These are phyloP conservation scores for Gnomoniopsis sp. DNA, from an alignment of 2,329 filamentous ascomycete genomes.

Conservation along the genomic window DNA sequence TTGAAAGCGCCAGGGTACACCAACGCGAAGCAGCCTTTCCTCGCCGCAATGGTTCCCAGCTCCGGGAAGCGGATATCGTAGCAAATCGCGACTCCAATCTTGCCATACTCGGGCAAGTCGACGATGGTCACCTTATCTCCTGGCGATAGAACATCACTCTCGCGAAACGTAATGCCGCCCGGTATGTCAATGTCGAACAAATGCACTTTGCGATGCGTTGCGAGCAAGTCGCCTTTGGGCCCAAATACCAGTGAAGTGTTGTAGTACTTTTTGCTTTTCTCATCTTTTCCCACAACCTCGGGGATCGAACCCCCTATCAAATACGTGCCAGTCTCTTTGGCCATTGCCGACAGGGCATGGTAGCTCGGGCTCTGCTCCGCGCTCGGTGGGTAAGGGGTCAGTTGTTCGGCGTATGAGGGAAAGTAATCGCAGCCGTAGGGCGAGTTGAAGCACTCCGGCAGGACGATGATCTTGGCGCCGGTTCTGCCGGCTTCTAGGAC, in stretches of 20 bases:
- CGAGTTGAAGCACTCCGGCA: conserved; percentile 98
- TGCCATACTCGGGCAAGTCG: conserved; percentile 84
- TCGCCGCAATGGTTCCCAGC: conserved; percentile 81
- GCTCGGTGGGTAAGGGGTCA: conserved; percentile 72
- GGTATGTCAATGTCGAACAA: conserved; percentile 98
- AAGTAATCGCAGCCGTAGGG: conserved; percentile 93
- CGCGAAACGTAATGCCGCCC: conserved; percentile 85
- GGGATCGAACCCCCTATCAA: conserved; percentile 91
- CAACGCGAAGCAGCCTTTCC: conserved; percentile 81
- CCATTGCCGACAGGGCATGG: conserved; percentile 78
- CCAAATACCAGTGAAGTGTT: conserved; percentile 87
- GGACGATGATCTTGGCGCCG: conserved; percentile 82
- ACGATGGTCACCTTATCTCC: conserved; percentile 84
- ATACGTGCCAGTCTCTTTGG: conserved; percentile 73
- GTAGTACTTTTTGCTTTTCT: conserved; percentile 65
- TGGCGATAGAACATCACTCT: conserved; percentile 83
- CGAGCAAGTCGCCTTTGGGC: conserved; percentile 75
- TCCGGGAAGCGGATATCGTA: conserved; percentile 98
- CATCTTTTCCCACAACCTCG: conserved; percentile 55
- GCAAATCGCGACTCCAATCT: conserved; percentile 86
- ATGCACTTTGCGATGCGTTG: conserved; percentile 88
- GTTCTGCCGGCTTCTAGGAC: conserved; percentile 74
- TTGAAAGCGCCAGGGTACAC: conserved; percentile 98
- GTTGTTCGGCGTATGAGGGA: conserved; percentile 83
- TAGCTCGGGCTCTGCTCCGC: conserved; percentile 73